phyloP scores from a whole-genome alignment of 1,284 basidiomycete genomes.

The Rhodotorula sp. region DNA sequence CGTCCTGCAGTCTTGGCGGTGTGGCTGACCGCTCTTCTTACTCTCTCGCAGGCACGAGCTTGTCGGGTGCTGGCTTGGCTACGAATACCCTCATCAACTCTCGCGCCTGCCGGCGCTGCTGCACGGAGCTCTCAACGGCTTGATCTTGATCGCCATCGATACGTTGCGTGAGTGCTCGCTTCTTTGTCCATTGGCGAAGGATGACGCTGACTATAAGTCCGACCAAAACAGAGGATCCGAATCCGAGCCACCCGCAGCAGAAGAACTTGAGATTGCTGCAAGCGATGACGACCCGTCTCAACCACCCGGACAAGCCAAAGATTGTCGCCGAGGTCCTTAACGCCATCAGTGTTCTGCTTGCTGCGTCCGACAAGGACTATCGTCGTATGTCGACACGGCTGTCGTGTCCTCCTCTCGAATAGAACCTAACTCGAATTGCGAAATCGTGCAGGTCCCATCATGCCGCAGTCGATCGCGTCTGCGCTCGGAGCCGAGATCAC shows the following conservation, averaged over 20 bases:
- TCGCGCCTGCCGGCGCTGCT: constrained; percentile 10
- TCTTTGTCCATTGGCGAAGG: neutral
- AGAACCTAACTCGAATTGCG: no score
- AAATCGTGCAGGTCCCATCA: neutral
- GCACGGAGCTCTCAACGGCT: constrained; percentile 30
- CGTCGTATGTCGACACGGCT: no score
- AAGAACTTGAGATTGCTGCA: constrained; percentile 14
- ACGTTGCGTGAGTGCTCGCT: constrained; percentile 20
- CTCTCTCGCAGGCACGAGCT: constrained; percentile 16
- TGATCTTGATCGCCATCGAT: constrained; percentile 28
- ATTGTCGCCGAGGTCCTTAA: constrained; percentile 3
- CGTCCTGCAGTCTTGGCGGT: no score
- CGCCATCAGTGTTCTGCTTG: no score
- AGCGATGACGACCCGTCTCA: constrained; percentile 5
- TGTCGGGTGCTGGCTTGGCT: constrained; percentile 26
- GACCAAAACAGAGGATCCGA: constrained; percentile 25
- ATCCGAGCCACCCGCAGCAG: constrained; percentile 5
- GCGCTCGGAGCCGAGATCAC: neutral
- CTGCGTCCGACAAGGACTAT: no score
- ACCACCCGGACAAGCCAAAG: neutral
- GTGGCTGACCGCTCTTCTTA: neutral
- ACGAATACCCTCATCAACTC: constrained; percentile 16
- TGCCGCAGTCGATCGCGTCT: neutral
- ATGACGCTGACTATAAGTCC: no score
- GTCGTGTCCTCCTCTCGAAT: neutral